Conservation (phyloP, 352 stramenopile genomes). For the Phytophthora foliorum region DNA sequence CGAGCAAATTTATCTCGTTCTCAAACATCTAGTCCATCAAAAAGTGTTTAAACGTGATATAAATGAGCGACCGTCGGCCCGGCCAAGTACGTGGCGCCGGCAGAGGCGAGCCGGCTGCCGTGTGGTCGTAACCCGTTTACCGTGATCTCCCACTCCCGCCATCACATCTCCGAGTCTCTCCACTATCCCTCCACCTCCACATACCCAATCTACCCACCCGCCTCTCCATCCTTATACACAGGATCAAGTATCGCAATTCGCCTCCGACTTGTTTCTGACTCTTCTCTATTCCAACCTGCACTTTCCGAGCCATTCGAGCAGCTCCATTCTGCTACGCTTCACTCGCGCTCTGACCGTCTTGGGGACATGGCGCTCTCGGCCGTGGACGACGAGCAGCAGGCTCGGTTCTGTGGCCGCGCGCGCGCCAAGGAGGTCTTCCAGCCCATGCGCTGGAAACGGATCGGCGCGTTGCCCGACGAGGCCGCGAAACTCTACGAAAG, state of each 20-base stretch:
- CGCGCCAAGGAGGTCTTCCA: conserved; percentile 81
- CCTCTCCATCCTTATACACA: neutral
- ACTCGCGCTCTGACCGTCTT: conserved; percentile 2
- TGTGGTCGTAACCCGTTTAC: neutral
- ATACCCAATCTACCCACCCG: neutral
- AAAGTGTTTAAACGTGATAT: neutral
- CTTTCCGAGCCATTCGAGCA: neutral
- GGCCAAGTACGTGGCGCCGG: conserved; percentile 1
- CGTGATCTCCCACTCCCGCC: neutral
- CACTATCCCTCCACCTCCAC: neutral
- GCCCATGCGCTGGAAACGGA: conserved; percentile 75
- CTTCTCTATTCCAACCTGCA: neutral
- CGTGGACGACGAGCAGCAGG: conserved; percentile 65
- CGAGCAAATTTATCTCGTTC: too few species aligned
- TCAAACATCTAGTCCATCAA: neutral
- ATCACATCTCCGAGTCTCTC: neutral
- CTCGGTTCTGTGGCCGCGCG: conserved; percentile 55
- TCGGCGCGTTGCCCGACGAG: conserved; percentile 57
- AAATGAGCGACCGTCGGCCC: neutral
- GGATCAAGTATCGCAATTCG: neutral
- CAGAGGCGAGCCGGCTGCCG: neutral
- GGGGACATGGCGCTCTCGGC: conserved; percentile 34
- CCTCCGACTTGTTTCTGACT: neutral
- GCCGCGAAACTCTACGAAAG: conserved; percentile 72
- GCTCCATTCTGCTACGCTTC: neutral